phyloP scores from a whole-genome alignment of 1,284 basidiomycete species.

The Ceratobasidium sp. region DNA sequence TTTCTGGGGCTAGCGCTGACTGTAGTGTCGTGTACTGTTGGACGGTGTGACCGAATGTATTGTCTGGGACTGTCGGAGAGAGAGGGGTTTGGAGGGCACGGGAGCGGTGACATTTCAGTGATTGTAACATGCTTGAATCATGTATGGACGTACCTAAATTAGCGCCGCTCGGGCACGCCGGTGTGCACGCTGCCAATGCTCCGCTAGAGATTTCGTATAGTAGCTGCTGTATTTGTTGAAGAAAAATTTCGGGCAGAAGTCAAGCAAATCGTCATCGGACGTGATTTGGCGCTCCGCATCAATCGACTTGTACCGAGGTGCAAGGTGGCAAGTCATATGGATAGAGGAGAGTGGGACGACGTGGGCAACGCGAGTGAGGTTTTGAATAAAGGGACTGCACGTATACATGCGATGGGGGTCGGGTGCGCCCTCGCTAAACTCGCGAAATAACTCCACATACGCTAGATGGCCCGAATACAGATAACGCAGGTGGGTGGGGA shows the following conservation, averaged over 20 bases:
- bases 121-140: too few relatives aligned
- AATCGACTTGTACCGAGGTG: not conserved
- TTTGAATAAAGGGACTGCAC: not conserved
- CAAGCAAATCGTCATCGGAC: not conserved
- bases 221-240: constrained; percentile 20
- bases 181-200: too few relatives aligned
- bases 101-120: too few relatives aligned
- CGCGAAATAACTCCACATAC: constrained; percentile 19
- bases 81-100: too few relatives aligned
- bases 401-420: not conserved
- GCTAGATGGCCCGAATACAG: not conserved
- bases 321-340: constrained; percentile 9
- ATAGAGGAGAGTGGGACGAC: constrained; percentile 12
- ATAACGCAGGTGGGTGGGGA: not conserved
- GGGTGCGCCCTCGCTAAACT: not conserved
- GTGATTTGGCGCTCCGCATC: not conserved
- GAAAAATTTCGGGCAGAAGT: constrained; percentile 2
- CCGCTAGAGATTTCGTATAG: not conserved
- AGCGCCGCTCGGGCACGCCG: too few relatives aligned
- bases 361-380: too few relatives aligned
- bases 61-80: too few relatives aligned
- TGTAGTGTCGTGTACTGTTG: too few relatives aligned
- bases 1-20: too few relatives aligned
- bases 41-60: too few relatives aligned
- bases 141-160: too few relatives aligned